phyloP scores from a whole-genome alignment of 768 basidiomycete species.

The Lanmaoa pseudosensibilis region DNA sequence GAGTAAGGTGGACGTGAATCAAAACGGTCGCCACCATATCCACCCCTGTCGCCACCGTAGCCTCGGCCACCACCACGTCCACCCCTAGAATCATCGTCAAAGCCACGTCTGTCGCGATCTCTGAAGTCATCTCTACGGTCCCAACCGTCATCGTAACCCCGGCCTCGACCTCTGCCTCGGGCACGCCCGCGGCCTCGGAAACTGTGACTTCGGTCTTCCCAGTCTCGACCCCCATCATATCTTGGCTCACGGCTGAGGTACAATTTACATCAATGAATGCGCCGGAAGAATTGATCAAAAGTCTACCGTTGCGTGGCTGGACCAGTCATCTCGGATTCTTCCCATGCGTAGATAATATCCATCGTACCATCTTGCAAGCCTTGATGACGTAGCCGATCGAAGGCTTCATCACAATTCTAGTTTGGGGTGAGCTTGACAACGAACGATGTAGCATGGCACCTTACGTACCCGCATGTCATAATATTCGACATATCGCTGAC shows the following conservation, averaged over 20 bases:
- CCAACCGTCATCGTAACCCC: slow-evolving; percentile 41
- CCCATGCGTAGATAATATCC: slow-evolving; percentile 88
- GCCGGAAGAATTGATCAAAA: not conserved
- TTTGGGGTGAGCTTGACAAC: slow-evolving; percentile 8
- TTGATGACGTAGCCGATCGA: slow-evolving; percentile 77
- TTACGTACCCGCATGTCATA: slow-evolving; percentile 86
- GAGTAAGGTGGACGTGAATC: slow-evolving; percentile 41
- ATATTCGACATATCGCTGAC: slow-evolving; percentile 90
- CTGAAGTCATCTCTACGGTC: slow-evolving; percentile 46
- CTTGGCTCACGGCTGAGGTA: slow-evolving; percentile 29
- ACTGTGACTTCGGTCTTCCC: slow-evolving; percentile 43
- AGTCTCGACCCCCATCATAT: slow-evolving; percentile 45
- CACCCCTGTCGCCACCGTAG: slow-evolving; percentile 39
- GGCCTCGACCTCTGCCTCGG: slow-evolving; percentile 44
- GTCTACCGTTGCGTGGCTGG: slow-evolving; percentile 45
- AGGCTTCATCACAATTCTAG: slow-evolving; percentile 76
- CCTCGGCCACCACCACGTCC: slow-evolving; percentile 40
- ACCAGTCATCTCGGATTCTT: slow-evolving; percentile 55
- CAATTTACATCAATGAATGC: slow-evolving; percentile 4
- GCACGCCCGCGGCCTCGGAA: slow-evolving; percentile 40
- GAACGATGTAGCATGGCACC: slow-evolving; percentile 19
- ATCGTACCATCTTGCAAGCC: slow-evolving; percentile 82
- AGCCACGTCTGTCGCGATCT: slow-evolving; percentile 36
- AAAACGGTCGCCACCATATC: slow-evolving; percentile 47
- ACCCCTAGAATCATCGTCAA: slow-evolving; percentile 38